Percentiles rank a stretch among this genome's conserved stretches.
Conservation (phyloP, 495 filamentous ascomycete species). For the Ramalina peruviana region DNA sequence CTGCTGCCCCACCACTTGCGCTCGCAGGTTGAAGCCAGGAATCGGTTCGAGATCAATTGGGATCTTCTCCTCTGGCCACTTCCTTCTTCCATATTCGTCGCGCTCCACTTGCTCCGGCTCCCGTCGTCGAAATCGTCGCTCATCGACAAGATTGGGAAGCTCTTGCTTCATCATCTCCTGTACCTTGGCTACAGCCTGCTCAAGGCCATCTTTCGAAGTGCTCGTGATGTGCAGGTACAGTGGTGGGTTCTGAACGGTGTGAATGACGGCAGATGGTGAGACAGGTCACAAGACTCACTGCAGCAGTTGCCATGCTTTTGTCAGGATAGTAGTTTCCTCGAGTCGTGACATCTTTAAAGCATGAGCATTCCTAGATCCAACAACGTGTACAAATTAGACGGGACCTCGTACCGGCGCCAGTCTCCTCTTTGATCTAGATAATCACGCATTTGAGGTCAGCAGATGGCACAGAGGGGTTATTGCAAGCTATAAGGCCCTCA, state of each 20-base stretch:
- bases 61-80: conserved; percentile 97
- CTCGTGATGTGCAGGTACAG: conserved; percentile 92
- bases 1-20: conserved; percentile 86
- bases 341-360: conserved; percentile 92
- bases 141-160: conserved; percentile 86
- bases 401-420: conserved; percentile 95
- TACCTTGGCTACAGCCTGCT: conserved; percentile 71
- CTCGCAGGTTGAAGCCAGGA: conserved; percentile 90
- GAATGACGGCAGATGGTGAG: not conserved
- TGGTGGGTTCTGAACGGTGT: conserved; percentile 61
- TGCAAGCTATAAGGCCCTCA: conserved; percentile 57
- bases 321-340: conserved; percentile 93
- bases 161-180: conserved; percentile 94
- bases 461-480: conserved; percentile 76
- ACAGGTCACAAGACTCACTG: conserved; percentile 42
- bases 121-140: conserved; percentile 79
- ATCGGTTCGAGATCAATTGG: conserved; percentile 80
- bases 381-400: conserved; percentile 34
- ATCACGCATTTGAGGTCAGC: conserved; percentile 87
- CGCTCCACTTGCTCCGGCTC: conserved; percentile 85
- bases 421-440: conserved; percentile 99
- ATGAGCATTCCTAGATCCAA: conserved; percentile 46
- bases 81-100: conserved; percentile 90
- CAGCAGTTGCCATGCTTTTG: conserved; percentile 88
- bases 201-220: conserved; percentile 80